Evolutionary conservation across 805 yeast genomes (phyloP), one percentile per base, ranked within the genome.

Genomic region (Candida jianshihensis): DNA sequence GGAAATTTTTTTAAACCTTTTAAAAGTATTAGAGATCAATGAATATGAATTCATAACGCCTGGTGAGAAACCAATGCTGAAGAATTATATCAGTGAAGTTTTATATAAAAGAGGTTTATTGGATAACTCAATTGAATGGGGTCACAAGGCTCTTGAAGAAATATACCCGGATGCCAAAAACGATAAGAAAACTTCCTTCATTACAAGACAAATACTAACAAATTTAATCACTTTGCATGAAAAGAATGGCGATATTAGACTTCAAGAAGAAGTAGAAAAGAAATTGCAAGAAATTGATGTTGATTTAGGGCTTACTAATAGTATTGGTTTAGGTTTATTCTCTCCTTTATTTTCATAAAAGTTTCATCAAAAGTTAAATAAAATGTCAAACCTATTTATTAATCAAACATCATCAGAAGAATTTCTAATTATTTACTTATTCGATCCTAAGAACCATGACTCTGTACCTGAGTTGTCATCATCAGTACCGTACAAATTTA

Each of bases 71-170:
- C 69, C 73, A 6, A 41, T 67, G 31, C 36, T 69, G 25, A 64
- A 64, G 44, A 53, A 63, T 26, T 65, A 68, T 42, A 48, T 68
- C 7, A 62, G 71, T 30, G 73, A 70, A 43, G 44, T 70, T 6
- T 40, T 68, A 3, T 68, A 69, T 63, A 48, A 48, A 24, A 55
- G 60, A 22, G 57, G 59, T 1, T 35, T 58, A 3, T 43, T 54
- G 4, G 29, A 44, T 5, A 54, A 60, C 30, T 65, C 73, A 0
- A 51, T 68, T n/a, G 61, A 61, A 38, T 59, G 66, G 56, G 66
- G 63, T 9, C 60, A 62, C 37, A 63, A 64, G 24, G 54, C 66
- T 3, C 63, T 64, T 13, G 50, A 56, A 19, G 56, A 54, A 19
- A 40, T 70, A 0, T 51, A 54, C 34, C 35, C 50, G 21, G 40